Percentiles rank a stretch among this genome's conserved stretches.
Conservation (phyloP, 176 grass and related monocot species). For the Puccinellia tenuiflora region DNA sequence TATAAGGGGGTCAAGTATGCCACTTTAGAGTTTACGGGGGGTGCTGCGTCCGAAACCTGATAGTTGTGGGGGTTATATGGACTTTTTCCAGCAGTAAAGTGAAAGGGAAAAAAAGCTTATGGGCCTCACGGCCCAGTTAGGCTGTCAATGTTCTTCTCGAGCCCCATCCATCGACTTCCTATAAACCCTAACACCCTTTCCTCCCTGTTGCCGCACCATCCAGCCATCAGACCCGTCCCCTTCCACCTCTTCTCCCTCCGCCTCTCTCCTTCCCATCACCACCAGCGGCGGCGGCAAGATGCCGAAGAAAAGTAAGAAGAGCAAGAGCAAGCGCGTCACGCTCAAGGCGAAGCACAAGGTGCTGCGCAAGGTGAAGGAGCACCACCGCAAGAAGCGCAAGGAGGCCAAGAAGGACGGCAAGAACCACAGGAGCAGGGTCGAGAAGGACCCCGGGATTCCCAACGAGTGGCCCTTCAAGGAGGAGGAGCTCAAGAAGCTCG, state of each 20-base stretch:
- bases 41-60: too few relatives aligned
- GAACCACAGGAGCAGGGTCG: conserved; percentile 68
- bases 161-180: too few relatives aligned
- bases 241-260: background rate
- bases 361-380: conserved; percentile 82
- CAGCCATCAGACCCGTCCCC: too few relatives aligned
- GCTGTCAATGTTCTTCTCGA: too few relatives aligned
- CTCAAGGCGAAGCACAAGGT: conserved; percentile 88
- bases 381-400: conserved; percentile 96
- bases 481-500: conserved; percentile 82
- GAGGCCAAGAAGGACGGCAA: conserved; percentile 85
- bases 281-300: conserved; percentile 23
- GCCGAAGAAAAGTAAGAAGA: conserved; percentile 97
- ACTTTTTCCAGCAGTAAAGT: too few relatives aligned
- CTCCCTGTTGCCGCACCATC: too few relatives aligned
- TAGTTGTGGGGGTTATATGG: too few relatives aligned
- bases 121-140: too few relatives aligned
- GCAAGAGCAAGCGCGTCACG: conserved; percentile 91
- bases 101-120: too few relatives aligned
- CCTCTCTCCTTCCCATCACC: background rate
- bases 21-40: too few relatives aligned
- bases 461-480: conserved; percentile 99
- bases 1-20: too few relatives aligned
- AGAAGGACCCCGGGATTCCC: conserved; percentile 96
- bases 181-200: too few relatives aligned